These are phyloP conservation scores for Rhododendron mucronatum DNA, from an alignment of 148 eudicot genomes.

Conservation along the genomic window DNA sequence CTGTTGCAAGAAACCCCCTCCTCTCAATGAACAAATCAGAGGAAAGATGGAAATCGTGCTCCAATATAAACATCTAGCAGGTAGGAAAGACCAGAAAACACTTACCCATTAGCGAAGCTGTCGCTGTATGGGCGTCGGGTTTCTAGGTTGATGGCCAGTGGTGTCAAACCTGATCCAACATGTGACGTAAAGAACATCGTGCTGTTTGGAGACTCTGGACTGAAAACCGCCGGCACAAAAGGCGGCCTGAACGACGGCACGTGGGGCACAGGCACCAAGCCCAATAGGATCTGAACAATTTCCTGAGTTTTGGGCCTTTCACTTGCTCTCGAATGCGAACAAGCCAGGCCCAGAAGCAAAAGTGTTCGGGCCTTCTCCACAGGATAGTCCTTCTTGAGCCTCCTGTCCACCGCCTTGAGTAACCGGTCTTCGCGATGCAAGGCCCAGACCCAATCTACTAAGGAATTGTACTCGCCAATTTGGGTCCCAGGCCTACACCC, in stretches of 20 bases:
- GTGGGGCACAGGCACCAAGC: constrained; percentile 38
- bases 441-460: constrained; percentile 88
- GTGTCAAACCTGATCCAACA: constrained; percentile 21
- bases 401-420: constrained; percentile 48
- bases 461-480: constrained; percentile 27
- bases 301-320: constrained; percentile 59
- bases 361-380: constrained; percentile 52
- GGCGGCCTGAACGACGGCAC: constrained; percentile 78
- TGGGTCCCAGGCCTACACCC: constrained; percentile 61
- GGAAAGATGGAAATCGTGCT: not conserved
- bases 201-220: too few species aligned
- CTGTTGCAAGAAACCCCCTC: too few species aligned
- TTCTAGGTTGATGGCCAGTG: constrained; percentile 19
- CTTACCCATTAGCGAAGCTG: constrained; percentile 10
- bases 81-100: not conserved
- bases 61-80: not conserved
- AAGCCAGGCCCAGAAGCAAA: constrained; percentile 62
- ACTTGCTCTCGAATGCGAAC: constrained; percentile 56
- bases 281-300: constrained; percentile 53
- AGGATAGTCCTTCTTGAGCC: constrained; percentile 36
- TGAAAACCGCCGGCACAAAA: constrained; percentile 46
- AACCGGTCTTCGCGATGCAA: constrained; percentile 59
- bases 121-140: not conserved
- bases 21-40: too few species aligned
- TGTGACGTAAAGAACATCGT: constrained; percentile 5